These are phyloP conservation scores for Verticillium tricorpus DNA, from an alignment of 2,329 filamentous ascomycete species.

Conservation along the genomic window DNA sequence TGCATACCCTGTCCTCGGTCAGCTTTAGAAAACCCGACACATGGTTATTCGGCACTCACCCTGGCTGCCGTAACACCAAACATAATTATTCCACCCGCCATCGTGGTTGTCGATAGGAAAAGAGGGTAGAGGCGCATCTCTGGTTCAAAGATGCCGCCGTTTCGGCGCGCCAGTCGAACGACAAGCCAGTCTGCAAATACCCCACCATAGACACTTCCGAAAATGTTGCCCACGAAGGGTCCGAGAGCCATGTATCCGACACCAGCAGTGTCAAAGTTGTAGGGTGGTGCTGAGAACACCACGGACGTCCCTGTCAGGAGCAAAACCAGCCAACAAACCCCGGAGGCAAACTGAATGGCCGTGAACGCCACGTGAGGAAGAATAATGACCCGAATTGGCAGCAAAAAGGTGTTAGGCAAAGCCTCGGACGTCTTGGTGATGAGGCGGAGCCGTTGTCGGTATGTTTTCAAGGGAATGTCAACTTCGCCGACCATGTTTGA, in stretches of 20 bases:
- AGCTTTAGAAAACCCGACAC: not conserved
- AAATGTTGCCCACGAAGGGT: constrained; percentile 30
- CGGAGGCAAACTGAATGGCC: constrained; percentile 32
- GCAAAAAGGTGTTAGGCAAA: constrained; percentile 10
- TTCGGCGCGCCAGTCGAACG: constrained; percentile 36
- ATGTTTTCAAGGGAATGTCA: constrained; percentile 9
- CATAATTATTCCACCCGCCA: constrained; percentile 28
- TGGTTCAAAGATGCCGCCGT: constrained; percentile 35
- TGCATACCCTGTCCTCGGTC: constrained; percentile 22
- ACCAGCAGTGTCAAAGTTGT: constrained; percentile 18
- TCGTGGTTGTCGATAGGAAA: constrained; percentile 19
- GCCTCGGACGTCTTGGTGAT: constrained; percentile 13
- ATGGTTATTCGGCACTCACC: constrained; percentile 16
- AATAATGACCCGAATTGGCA: constrained; percentile 7
- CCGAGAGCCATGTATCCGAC: constrained; percentile 21
- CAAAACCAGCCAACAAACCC: constrained; percentile 31
- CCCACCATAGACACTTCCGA: constrained; percentile 30
- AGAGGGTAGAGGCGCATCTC: constrained; percentile 47
- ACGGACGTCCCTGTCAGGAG: constrained; percentile 23
- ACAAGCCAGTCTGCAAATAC: constrained; percentile 42
- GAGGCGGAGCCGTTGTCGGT: constrained; percentile 17
- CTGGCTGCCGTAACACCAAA: constrained; percentile 26
- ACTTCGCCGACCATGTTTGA: not conserved
- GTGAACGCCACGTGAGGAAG: constrained; percentile 30
- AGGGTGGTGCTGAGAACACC: constrained; percentile 25